These are phyloP conservation scores for Porphyrellus cyaneotinctus DNA, from an alignment of 768 basidiomycete genomes.

Conservation along the genomic window DNA sequence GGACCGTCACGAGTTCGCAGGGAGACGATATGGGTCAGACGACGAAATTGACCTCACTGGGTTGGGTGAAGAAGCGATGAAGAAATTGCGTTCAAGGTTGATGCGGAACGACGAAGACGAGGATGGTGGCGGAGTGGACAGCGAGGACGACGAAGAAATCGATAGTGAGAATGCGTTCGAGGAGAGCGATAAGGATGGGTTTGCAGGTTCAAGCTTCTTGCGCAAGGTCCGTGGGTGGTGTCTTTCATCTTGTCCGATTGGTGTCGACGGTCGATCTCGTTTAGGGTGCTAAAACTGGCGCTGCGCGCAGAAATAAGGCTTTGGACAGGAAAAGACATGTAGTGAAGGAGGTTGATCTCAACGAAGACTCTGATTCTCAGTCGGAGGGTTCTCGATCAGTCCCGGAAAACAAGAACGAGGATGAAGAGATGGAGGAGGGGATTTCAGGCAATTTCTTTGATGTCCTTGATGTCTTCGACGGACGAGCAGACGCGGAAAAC, in stretches of 20 bases:
- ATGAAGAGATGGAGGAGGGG: conserved; percentile 44
- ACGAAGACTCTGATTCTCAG: conserved; percentile 49
- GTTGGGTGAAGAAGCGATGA: conserved; percentile 26
- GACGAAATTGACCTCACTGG: conserved; percentile 38
- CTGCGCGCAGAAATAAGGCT: conserved; percentile 19
- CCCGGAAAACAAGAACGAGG: conserved; percentile 31
- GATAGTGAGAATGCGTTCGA: conserved; percentile 84
- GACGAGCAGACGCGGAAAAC: conserved; percentile 41
- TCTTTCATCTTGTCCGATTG: background rate
- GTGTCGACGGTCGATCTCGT: background rate
- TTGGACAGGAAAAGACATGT: conserved; percentile 23
- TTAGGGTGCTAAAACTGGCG: conserved; percentile 22
- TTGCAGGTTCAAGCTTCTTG: conserved; percentile 54
- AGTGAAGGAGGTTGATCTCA: conserved; percentile 58
- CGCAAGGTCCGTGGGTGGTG: conserved; percentile 11
- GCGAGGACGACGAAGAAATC: conserved; percentile 80
- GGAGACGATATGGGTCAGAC: conserved; percentile 31
- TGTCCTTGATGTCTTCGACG: conserved; percentile 63
- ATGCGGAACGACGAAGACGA: conserved; percentile 51
- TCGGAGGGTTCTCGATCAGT: conserved; percentile 17
- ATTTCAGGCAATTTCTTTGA: conserved; percentile 59
- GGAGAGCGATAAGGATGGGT: conserved; percentile 76
- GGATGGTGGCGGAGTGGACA: conserved; percentile 48
- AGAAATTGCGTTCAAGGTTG: conserved; percentile 42
- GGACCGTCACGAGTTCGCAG: conserved; percentile 49